Evolutionary conservation across 1,284 basidiomycete species (phyloP).

Genomic region (Ceraceosorus guamensis): DNA sequence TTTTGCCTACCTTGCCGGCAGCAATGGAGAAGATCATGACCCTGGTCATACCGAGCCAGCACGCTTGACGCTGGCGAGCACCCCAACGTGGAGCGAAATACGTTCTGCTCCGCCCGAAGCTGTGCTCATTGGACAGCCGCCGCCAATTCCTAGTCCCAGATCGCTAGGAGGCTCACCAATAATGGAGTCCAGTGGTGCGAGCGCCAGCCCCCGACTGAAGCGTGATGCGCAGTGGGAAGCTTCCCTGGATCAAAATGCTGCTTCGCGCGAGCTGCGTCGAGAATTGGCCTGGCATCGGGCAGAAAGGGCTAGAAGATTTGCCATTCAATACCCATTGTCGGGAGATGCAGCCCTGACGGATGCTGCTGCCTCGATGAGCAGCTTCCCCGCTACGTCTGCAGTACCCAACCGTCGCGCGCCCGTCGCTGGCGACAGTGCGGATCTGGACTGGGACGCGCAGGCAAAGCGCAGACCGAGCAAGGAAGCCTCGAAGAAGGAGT

Average conservation of each 20-base stretch:
- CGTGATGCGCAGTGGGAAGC: not conserved
- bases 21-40: conserved; percentile 1
- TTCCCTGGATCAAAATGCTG: not conserved
- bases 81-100: conserved; percentile 11
- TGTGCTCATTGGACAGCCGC: not conserved
- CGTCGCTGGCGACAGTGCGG: not conserved
- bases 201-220: not conserved
- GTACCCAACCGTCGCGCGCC: not conserved
- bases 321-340: conserved; percentile 1
- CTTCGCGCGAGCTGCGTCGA: not conserved
- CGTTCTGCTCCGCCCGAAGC: not conserved
- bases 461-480: not conserved
- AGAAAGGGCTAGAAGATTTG: conserved; percentile 5
- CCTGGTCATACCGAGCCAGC: not conserved
- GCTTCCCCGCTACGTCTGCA: conserved; percentile 5
- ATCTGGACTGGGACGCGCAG: conserved; percentile 7
- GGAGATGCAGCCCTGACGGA: not conserved
- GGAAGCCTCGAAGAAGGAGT: conserved; percentile 3
- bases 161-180: not conserved
- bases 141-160: not conserved
- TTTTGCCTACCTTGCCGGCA: not conserved
- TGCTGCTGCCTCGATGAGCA: not conserved
- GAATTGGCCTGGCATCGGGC: conserved; percentile 13
- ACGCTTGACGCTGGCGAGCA: conserved; percentile 8
- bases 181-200: conserved; percentile 9